These are phyloP conservation scores for Calamus simplicifolius DNA, from an alignment of 176 grass and related monocot species.

Conservation along the genomic window DNA sequence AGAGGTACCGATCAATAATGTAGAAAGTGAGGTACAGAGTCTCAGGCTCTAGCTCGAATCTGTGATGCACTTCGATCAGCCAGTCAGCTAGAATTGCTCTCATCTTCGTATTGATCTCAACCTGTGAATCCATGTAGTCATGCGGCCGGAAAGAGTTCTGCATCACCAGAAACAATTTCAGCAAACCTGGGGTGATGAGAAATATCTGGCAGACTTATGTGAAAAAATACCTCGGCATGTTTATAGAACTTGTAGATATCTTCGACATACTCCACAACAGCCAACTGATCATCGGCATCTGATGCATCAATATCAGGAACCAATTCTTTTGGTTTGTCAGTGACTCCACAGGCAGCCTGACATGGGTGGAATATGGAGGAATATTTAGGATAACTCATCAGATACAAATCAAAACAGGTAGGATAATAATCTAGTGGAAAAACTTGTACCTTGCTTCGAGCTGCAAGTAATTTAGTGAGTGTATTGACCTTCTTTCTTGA, in stretches of 20 bases:
- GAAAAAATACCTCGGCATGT: slow-evolving; percentile 42
- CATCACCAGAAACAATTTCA: slow-evolving; percentile 19
- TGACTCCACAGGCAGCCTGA: slow-evolving; percentile 45
- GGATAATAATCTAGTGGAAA: not conserved
- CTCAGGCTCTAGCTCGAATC: slow-evolving; percentile 85
- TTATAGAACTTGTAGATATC: slow-evolving; percentile 87
- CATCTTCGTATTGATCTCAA: slow-evolving; percentile 89
- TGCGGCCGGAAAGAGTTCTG: slow-evolving; percentile 39
- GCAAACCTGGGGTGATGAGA: not conserved
- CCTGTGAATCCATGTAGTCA: slow-evolving; percentile 77
- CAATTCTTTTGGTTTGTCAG: slow-evolving; percentile 27
- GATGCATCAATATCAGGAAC: slow-evolving; percentile 69
- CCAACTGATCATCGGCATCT: slow-evolving; percentile 49
- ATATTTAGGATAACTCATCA: too few species aligned
- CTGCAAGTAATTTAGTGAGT: slow-evolving; percentile 68
- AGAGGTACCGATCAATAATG: slow-evolving; percentile 71
- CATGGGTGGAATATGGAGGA: not conserved
- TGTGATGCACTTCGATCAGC: slow-evolving; percentile 94
- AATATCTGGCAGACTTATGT: too few species aligned
- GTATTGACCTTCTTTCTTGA: slow-evolving; percentile 70
- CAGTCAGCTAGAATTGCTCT: slow-evolving; percentile 78
- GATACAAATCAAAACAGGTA: not conserved
- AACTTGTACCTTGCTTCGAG: slow-evolving; percentile 68
- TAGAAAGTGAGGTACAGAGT: slow-evolving; percentile 71
- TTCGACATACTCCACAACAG: slow-evolving; percentile 80